Percentiles rank a stretch among this genome's conserved stretches.
These are phyloP conservation scores for Perkinsus chesapeaki DNA, from an alignment of 169 alveolate species.

Conservation along the genomic window DNA sequence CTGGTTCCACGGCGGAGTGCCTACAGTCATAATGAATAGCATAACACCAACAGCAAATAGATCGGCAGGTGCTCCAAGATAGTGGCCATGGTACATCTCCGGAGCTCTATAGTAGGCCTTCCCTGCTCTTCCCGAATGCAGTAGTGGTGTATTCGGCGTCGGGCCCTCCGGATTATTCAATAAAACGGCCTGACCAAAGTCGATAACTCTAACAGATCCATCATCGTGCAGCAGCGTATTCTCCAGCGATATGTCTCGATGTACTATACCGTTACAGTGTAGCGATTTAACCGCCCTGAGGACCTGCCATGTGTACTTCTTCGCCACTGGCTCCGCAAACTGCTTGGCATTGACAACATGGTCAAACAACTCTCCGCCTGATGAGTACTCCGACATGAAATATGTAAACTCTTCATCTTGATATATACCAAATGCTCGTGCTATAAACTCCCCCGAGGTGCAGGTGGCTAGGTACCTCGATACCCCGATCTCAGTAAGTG, in stretches of 20 bases:
- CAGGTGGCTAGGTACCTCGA: slow-evolving; percentile 7
- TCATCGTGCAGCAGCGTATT: slow-evolving; percentile 21
- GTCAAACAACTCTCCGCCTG: slow-evolving; percentile 21
- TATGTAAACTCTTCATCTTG: slow-evolving; percentile 17
- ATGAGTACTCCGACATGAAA: slow-evolving; percentile 12
- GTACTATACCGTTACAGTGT: slow-evolving; percentile 20
- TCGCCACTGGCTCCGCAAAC: slow-evolving; percentile 9
- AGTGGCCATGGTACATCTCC: slow-evolving; percentile 19
- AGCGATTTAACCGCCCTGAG: slow-evolving; percentile 18
- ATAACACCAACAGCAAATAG: slow-evolving; percentile 25
- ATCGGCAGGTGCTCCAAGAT: slow-evolving; percentile 22
- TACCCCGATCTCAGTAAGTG: slow-evolving; percentile 18
- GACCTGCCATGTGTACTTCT: slow-evolving; percentile 13
- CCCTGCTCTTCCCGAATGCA: slow-evolving; percentile 16
- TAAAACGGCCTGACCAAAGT: slow-evolving; percentile 25
- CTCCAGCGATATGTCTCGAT: slow-evolving; percentile 21
- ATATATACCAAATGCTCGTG: not conserved
- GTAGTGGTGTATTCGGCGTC: slow-evolving; percentile 1
- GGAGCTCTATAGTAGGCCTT: slow-evolving; percentile 26
- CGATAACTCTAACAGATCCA: slow-evolving; percentile 17
- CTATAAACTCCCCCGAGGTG: slow-evolving; percentile 7
- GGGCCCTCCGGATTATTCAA: not conserved
- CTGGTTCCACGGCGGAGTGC: slow-evolving; percentile 31
- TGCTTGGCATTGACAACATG: slow-evolving; percentile 4
- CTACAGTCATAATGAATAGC: slow-evolving; percentile 21